phyloP scores from a whole-genome alignment of 192 early-diverging fungal genomes.

The Gigaspora rosea region DNA sequence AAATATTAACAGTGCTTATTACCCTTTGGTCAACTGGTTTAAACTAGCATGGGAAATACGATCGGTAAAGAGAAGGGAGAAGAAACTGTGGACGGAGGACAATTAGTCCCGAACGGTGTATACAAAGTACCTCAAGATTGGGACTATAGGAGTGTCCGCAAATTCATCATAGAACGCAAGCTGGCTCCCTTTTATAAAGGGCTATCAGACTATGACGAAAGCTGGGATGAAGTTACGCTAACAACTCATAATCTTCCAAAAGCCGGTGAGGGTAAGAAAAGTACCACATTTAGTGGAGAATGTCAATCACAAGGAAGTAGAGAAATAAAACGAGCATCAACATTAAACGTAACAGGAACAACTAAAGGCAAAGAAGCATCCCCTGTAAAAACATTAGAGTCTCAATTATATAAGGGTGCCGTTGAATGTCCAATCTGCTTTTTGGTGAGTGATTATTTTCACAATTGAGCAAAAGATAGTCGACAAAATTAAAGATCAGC shows the following conservation, averaged over 20 bases:
- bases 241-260: constrained; percentile 30
- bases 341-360: constrained; percentile 22
- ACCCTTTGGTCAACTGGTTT: too few relatives aligned
- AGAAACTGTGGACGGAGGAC: constrained; percentile 64
- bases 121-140: constrained; percentile 78
- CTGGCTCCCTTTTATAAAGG: constrained; percentile 91
- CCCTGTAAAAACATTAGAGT: constrained; percentile 33
- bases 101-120: constrained; percentile 66
- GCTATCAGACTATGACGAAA: constrained; percentile 62
- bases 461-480: background rate
- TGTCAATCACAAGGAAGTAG: constrained; percentile 11
- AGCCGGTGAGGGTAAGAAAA: constrained; percentile 37
- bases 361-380: constrained; percentile 32
- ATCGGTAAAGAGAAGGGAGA: constrained; percentile 43
- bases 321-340: constrained; percentile 29
- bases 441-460: constrained; percentile 58
- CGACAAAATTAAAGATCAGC: too few relatives aligned
- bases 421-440: constrained; percentile 96
- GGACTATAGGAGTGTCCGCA: constrained; percentile 68
- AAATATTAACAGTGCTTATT: too few relatives aligned
- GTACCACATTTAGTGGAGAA: constrained; percentile 13
- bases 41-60: constrained; percentile 42
- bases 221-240: constrained; percentile 34
- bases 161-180: constrained; percentile 71
- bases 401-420: constrained; percentile 57